Evolutionary conservation across 2,329 filamentous ascomycete species (phyloP).

Genomic region (Arthrobotrys pseudoclavata): DNA sequence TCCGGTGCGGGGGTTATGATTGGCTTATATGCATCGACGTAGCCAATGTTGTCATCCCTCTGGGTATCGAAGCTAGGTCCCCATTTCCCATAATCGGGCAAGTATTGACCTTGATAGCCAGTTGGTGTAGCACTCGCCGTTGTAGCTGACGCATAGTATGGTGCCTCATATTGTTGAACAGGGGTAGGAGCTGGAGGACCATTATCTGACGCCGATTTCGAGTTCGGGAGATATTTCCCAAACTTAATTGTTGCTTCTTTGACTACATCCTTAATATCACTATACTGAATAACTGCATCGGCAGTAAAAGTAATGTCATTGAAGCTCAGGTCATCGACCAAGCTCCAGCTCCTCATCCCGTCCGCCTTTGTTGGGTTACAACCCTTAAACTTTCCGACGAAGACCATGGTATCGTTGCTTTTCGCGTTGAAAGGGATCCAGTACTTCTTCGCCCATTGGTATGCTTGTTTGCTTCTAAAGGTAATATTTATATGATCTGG

Average conservation of each 20-base stretch:
- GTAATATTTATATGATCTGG: slow-evolving; percentile 43
- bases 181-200: slow-evolving; percentile 32
- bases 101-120: not conserved
- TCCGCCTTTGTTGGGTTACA: slow-evolving; percentile 49
- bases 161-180: slow-evolving; percentile 35
- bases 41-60: slow-evolving; percentile 49
- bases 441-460: slow-evolving; percentile 46
- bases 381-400: slow-evolving; percentile 49
- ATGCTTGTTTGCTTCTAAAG: slow-evolving; percentile 37
- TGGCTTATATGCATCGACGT: slow-evolving; percentile 41
- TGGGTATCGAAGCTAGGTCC: slow-evolving; percentile 44
- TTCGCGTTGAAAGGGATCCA: slow-evolving; percentile 54
- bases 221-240: slow-evolving; percentile 49
- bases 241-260: slow-evolving; percentile 40
- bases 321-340: slow-evolving; percentile 52
- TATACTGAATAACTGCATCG: slow-evolving; percentile 46
- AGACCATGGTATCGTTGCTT: slow-evolving; percentile 51
- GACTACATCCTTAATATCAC: slow-evolving; percentile 42
- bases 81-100: slow-evolving; percentile 50
- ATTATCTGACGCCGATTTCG: not conserved
- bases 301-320: slow-evolving; percentile 49
- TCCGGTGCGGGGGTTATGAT: slow-evolving; percentile 44
- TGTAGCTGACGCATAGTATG: slow-evolving; percentile 38
- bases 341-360: slow-evolving; percentile 54
- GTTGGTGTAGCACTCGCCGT: slow-evolving; percentile 19